A percentile compares a stretch with the other conserved stretches of the same genome.
Conservation (phyloP, 108 stramenopile species). For the Nitzschia palea region DNA sequence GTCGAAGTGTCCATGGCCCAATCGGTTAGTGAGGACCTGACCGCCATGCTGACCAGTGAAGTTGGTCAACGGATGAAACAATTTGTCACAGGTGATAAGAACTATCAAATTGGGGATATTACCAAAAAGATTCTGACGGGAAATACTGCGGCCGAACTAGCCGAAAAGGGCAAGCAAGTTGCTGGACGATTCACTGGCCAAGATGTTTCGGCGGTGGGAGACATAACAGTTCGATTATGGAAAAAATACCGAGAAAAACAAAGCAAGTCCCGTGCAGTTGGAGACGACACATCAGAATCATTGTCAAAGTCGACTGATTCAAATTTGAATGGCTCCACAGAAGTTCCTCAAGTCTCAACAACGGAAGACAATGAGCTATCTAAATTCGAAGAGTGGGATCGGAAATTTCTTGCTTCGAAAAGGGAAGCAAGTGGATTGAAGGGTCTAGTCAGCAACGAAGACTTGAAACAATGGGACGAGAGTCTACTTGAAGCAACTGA, state of each 20-base stretch:
- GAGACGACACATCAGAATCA: neutral
- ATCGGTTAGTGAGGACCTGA: conserved; percentile 7
- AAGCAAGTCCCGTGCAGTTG: neutral
- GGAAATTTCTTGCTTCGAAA: conserved; percentile 7
- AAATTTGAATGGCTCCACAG: neutral
- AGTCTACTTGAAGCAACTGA: too few species aligned
- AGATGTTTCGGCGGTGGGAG: conserved; percentile 68
- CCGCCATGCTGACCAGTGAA: conserved; percentile 11
- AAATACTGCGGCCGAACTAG: conserved; percentile 16
- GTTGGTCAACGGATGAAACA: conserved; percentile 37
- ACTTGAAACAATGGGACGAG: too few species aligned
- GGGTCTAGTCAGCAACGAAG: too few species aligned
- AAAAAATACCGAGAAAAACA: neutral
- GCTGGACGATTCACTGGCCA: conserved; percentile 58
- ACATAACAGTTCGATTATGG: conserved; percentile 58
- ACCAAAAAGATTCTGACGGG: conserved; percentile 24
- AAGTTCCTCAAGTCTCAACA: neutral
- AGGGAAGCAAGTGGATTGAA: neutral
- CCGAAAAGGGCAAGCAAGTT: conserved; percentile 19
- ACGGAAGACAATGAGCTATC: neutral
- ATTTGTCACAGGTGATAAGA: conserved; percentile 25
- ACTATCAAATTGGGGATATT: conserved; percentile 31
- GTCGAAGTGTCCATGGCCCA: conserved; percentile 27
- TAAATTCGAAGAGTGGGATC: conserved; percentile 13
- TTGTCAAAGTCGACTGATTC: neutral